Base-by-base conservation (phyloP, 805 yeast species). In the Cephaloascus fragrans region DNA sequence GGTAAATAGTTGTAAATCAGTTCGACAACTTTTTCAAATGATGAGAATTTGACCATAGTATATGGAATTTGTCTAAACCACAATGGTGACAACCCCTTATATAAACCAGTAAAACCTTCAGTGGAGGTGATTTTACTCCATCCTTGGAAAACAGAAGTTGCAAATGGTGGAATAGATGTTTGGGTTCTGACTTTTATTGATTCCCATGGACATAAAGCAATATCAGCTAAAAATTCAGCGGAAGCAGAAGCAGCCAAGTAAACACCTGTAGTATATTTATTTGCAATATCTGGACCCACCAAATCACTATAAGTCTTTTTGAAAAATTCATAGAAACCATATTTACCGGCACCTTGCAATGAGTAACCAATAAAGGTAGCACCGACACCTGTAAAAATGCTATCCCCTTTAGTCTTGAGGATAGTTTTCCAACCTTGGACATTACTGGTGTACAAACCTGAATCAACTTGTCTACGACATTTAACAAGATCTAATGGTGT, bases 11-110 rank as follows among this genome's bases (percentile, higher is more conserved):
- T 50, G 66, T 93, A 90, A 54, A 90, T 89, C 37, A 64, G 59
- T 53, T 81, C 87, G 26, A 90, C 97, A 38, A 89, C 83, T 57
- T 78, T 83, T 67, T 90, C 98, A 65, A 93, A 90, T 19, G 95
- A 75, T 6, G 97, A 90, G 61, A 90, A 93, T 65, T 93, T 90
- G 45, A 84, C 94, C 96, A 90, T 89, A 19, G 97, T 90, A 69
- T 90, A 90, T n/a, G 97, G 98, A 51, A 90, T 83, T 64, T 90
- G 98, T 68, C 97, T 82, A 42, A 80, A 76, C 97, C 97, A 93
- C 47, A 90, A 70, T 12, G 98, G 97, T 8, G 78, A 81, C 39
- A 90, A 64, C 39, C 97, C 97, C 55, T 84, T 83, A 68, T 89
- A 90, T 38, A 90, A 69, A 2, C 87, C 85, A 18, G 67, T 77